These are phyloP conservation scores for Theileria annulata DNA, from an alignment of 169 alveolate genomes.

Conservation along the genomic window DNA sequence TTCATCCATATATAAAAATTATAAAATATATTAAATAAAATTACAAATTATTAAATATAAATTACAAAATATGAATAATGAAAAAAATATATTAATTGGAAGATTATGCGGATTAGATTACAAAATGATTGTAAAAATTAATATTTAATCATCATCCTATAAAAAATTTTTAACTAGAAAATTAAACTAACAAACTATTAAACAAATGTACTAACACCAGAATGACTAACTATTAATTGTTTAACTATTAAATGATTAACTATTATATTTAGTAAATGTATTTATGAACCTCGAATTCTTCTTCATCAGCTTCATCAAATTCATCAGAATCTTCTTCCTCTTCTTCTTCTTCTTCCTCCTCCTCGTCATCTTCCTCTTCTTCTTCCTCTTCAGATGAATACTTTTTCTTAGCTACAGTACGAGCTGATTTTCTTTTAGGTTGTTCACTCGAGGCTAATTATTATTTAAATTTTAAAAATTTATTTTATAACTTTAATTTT, in stretches of 20 bases:
- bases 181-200: not conserved
- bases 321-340: constrained; percentile 73
- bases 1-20: not conserved
- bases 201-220: too few relatives aligned
- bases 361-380: constrained; percentile 33
- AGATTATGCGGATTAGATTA: not conserved
- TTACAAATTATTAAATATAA: not conserved
- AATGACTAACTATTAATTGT: too few relatives aligned
- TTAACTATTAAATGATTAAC: too few relatives aligned
- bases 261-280: too few relatives aligned
- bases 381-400: constrained; percentile 63
- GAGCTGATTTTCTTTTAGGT: constrained; percentile 56
- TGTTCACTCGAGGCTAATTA: constrained; percentile 27
- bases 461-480: not conserved
- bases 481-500: not conserved
- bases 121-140: too few relatives aligned
- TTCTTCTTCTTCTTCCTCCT: constrained; percentile 51
- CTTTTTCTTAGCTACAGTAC: constrained; percentile 38
- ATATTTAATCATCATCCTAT: too few relatives aligned
- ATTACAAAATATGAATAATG: not conserved
- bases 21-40: not conserved
- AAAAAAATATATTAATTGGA: not conserved
- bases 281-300: constrained; percentile 60
- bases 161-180: not conserved
- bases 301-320: constrained; percentile 55